Base-by-base conservation (phyloP, 495 filamentous ascomycete species). In the Neurospora sp. region DNA sequence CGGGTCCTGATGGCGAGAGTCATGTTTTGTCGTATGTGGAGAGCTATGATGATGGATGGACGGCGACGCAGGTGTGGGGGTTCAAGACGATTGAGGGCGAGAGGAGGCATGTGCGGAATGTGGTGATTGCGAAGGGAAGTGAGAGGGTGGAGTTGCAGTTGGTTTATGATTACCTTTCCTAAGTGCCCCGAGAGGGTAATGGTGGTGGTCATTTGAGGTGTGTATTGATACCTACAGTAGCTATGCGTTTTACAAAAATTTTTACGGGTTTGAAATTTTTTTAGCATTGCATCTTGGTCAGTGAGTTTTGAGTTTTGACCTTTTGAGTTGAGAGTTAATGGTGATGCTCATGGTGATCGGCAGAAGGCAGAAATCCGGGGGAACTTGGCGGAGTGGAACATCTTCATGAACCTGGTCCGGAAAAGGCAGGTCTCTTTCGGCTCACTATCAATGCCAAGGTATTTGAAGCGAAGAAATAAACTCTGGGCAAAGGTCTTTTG, bases 91-190 rank as follows among this genome's bases (percentile, higher is more conserved):
- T 87, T 1, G 82, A 85, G 8, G 84, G 89, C 1, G 79, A 89
- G 82, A 86, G 94, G 73, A 85, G 87, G 71, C 88, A 98, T 79
- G 87, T 86, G 68, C 80, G 92, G 72, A 90, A 90, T 65, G 82
- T 93, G 61, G 86, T 90, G 20, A 85, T 91, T 44, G 84, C 79
- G 38, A 94, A 94, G 86, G 88, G 85, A 4, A 82, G 82, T 0
- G 82, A 90, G 81, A 85, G 85, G 73, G 85, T 90, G 72, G 82
- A 86, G 77, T 87, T 90, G 44, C 87, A 88, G 79, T 82, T 97
- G 79, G 89, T 97, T 10, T 97, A 96, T 80, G 87, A 93, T 75
- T 96, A 76, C 42, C 18, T 75, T 40, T 77, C 73, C 65, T 77
- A 73, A 70, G 12, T 35, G n/a, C 22, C 12, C 31, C 27, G 8